A percentile compares a stretch with the other conserved stretches of the same genome.
Evolutionary conservation across 495 filamentous ascomycete species (phyloP).

Genomic region (Podospora anserina): DNA sequence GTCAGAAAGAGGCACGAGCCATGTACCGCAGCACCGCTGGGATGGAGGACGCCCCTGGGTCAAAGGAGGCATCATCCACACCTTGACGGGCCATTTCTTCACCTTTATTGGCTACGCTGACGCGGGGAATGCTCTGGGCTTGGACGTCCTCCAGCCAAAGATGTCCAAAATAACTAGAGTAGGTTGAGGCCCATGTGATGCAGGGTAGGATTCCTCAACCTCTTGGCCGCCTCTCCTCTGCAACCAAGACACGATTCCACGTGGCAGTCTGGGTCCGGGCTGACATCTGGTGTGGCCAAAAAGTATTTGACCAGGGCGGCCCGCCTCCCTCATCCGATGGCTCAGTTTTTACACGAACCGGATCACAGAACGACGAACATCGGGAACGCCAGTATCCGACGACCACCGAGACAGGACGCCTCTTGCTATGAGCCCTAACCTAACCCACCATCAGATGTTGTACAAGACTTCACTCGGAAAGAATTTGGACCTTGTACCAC

Average conservation of each 20-base stretch:
- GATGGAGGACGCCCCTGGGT: neutral
- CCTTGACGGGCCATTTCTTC: neutral
- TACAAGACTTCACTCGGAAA: neutral
- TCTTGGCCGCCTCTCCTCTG: neutral
- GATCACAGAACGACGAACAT: neutral
- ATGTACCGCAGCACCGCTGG: neutral
- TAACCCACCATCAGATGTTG: neutral
- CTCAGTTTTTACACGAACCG: constrained; percentile 8
- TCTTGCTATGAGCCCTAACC: neutral
- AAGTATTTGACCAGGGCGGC: constrained; percentile 13
- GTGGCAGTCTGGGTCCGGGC: constrained; percentile 15
- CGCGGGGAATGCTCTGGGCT: constrained; percentile 18
- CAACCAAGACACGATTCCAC: constrained; percentile 17
- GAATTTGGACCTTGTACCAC: neutral
- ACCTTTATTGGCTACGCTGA: constrained; percentile 19
- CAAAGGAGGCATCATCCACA: neutral
- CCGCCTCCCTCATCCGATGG: constrained; percentile 16
- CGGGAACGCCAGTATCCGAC: constrained; percentile 4
- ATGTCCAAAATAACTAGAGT: neutral
- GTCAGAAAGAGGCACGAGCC: constrained; percentile 2
- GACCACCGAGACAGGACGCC: neutral
- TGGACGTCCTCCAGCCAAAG: neutral
- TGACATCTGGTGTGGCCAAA: neutral
- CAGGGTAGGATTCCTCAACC: neutral
- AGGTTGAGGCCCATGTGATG: constrained; percentile 24